Evolutionary conservation across 148 eudicot species (phyloP).

Genomic region (Fagopyrum esculentum): DNA sequence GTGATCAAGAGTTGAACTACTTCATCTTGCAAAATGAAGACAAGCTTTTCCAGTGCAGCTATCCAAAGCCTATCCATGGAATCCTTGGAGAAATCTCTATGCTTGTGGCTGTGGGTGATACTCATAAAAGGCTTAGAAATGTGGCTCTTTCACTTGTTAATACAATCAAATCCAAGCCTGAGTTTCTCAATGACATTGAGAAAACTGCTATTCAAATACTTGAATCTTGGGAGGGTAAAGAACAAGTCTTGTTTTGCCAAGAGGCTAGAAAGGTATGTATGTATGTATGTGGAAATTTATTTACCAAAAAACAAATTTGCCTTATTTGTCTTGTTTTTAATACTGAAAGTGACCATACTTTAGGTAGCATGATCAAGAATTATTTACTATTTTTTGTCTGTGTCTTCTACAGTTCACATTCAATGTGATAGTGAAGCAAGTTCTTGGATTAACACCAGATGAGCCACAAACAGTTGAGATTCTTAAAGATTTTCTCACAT

Average conservation of each 20-base stretch:
- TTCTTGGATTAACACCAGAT: slow-evolving; percentile 51
- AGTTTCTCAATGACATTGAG: slow-evolving; percentile 43
- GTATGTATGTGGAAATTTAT: too few relatives aligned
- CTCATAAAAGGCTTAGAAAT: slow-evolving; percentile 56
- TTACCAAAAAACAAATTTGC: not conserved
- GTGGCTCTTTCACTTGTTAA: slow-evolving; percentile 52
- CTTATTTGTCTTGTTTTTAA: not conserved
- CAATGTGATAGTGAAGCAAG: slow-evolving; percentile 68
- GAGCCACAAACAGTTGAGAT: slow-evolving; percentile 41
- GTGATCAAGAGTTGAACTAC: slow-evolving; percentile 60
- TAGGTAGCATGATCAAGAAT: not conserved
- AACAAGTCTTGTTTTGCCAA: slow-evolving; percentile 36
- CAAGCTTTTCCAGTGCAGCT: slow-evolving; percentile 49
- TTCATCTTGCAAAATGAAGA: slow-evolving; percentile 60
- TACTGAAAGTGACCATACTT: slow-evolving; percentile 1
- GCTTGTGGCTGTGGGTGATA: slow-evolving; percentile 53
- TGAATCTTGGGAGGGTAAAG: slow-evolving; percentile 48
- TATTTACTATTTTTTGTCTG: slow-evolving; percentile 5
- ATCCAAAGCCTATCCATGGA: slow-evolving; percentile 61
- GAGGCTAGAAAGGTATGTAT: slow-evolving; percentile 50
- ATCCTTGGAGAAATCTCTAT: slow-evolving; percentile 47
- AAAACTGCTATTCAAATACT: slow-evolving; percentile 28
- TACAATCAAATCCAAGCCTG: slow-evolving; percentile 42
- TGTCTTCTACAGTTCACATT: slow-evolving; percentile 39
- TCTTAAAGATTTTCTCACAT: slow-evolving; percentile 53